Evolutionary conservation across 805 yeast species (phyloP).

Genomic region (Vanderwaltozyma polyspora): DNA sequence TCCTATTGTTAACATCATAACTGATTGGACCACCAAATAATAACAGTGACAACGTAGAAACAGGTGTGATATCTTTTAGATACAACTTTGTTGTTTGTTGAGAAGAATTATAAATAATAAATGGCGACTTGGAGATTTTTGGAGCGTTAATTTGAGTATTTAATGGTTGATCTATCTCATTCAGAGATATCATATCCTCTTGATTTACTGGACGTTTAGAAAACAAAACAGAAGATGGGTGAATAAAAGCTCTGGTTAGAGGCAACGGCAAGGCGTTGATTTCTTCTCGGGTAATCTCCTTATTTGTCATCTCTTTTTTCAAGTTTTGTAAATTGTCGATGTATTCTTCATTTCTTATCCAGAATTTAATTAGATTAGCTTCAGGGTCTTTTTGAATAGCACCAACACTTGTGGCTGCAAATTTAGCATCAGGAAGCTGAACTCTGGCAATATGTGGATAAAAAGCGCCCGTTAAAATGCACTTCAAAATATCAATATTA

Average conservation of each 20-base stretch:
- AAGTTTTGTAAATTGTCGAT: slow-evolving; percentile 19
- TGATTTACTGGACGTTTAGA: slow-evolving; percentile 28
- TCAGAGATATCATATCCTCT: slow-evolving; percentile 16
- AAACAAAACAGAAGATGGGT: slow-evolving; percentile 76
- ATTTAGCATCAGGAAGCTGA: slow-evolving; percentile 74
- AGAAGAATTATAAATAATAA: slow-evolving; percentile 51
- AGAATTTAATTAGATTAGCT: slow-evolving; percentile 56
- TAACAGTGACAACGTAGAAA: slow-evolving; percentile 58
- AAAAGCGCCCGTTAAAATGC: slow-evolving; percentile 68
- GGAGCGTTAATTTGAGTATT: slow-evolving; percentile 21
- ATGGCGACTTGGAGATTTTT: slow-evolving; percentile 38
- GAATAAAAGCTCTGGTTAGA: slow-evolving; percentile 65
- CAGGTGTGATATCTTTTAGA: slow-evolving; percentile 70
- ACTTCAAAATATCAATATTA: slow-evolving; percentile 43
- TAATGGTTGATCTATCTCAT: slow-evolving; percentile 9
- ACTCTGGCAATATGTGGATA: slow-evolving; percentile 78
- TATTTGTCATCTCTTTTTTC: slow-evolving; percentile 2
- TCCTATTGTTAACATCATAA: slow-evolving; percentile 41
- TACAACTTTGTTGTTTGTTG: slow-evolving; percentile 57
- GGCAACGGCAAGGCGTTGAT: slow-evolving; percentile 31
- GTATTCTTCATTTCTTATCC: slow-evolving; percentile 56
- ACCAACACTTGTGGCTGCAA: slow-evolving; percentile 57
- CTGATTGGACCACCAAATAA: slow-evolving; percentile 68
- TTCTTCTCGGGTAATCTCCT: slow-evolving; percentile 5
- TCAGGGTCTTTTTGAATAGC: slow-evolving; percentile 82